Conservation (phyloP, 1,139 yeast species). For the Yamadazyma spencermartinsiae region DNA sequence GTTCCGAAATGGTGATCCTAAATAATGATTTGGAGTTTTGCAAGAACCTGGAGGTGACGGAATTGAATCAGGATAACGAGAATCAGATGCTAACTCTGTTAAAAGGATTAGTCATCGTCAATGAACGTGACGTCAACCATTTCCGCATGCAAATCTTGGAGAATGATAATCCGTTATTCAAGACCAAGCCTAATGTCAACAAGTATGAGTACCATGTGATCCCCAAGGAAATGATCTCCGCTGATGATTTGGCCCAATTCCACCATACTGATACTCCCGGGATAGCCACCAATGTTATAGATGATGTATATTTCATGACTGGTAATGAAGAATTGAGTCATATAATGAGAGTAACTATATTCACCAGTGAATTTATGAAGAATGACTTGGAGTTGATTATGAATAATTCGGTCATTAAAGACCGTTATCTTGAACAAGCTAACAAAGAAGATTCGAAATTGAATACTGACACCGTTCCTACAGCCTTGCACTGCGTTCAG, state of each 20-base stretch:
- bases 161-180: conserved; percentile 24
- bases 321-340: conserved; percentile 18
- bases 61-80: conserved; percentile 21
- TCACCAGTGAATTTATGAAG: conserved; percentile 29
- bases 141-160: conserved; percentile 35
- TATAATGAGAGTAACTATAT: conserved; percentile 35
- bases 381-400: conserved; percentile 20
- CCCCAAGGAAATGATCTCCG: conserved; percentile 24
- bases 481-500: conserved; percentile 53
- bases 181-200: conserved; percentile 15
- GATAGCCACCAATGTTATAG: conserved; percentile 20
- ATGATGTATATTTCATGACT: conserved; percentile 33
- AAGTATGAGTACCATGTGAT: conserved; percentile 42
- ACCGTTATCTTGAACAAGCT: conserved; percentile 32
- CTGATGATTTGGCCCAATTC: conserved; percentile 26
- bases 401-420: conserved; percentile 26
- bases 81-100: conserved; percentile 27
- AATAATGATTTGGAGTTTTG: conserved; percentile 36
- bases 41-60: conserved; percentile 20
- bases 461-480: conserved; percentile 41
- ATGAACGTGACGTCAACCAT: conserved; percentile 26
- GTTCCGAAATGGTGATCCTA: conserved; percentile 27
- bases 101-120: conserved; percentile 33
- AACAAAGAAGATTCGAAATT: conserved; percentile 26
- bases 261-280: conserved; percentile 11